Conservation (phyloP, 306 rosid species). For the Quercus glauca region DNA sequence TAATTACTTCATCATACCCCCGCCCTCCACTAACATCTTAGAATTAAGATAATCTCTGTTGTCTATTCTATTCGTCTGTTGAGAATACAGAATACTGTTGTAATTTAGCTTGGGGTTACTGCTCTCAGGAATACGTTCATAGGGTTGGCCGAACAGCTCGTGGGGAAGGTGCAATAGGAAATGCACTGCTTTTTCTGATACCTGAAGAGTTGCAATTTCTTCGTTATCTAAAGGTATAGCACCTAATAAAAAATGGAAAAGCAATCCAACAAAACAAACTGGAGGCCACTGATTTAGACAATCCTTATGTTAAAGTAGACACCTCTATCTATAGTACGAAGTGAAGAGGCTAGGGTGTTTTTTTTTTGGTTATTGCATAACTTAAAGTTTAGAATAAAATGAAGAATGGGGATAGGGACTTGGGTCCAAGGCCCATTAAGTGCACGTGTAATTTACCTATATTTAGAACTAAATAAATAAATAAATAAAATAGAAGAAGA, state of each 20-base stretch:
- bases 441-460: no score
- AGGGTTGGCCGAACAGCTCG: conserved; percentile 99
- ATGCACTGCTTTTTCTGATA: neutral
- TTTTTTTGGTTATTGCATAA: neutral
- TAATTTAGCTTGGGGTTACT: conserved; percentile 12
- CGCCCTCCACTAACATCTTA: neutral
- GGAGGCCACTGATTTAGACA: neutral
- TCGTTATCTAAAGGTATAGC: neutral
- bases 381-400: no score
- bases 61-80: conserved; percentile 2
- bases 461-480: no score
- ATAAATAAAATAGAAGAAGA: no score
- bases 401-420: no score
- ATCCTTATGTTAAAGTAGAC: neutral
- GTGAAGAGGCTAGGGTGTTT: neutral
- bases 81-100: neutral
- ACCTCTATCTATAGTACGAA: neutral
- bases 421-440: no score
- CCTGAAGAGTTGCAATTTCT: conserved; percentile 7
- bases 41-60: neutral
- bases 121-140: conserved; percentile 85
- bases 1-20: conserved; percentile 15
- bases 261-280: neutral
- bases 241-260: neutral
- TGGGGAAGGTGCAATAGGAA: conserved; percentile 61